Evolutionary conservation across 352 stramenopile genomes (phyloP).

Genomic region (Phytopythium mirpurense): DNA sequence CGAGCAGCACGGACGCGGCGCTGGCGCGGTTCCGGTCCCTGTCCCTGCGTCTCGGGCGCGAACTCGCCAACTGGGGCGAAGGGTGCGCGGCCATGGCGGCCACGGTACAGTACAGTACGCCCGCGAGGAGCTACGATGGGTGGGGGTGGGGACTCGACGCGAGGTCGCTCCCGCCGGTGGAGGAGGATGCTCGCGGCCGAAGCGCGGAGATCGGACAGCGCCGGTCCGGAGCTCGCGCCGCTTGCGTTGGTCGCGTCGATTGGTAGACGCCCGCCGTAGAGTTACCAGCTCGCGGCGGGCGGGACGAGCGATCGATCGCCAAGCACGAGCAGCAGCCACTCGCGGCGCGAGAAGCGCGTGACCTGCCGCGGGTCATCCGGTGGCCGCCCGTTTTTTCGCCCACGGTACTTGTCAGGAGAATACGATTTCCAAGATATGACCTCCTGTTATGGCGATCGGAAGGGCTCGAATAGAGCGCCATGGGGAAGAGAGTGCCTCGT

Average conservation of each 20-base stretch:
- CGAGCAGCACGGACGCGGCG: slow-evolving; percentile 8
- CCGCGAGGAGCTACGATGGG: no score
- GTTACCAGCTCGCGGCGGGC: not conserved
- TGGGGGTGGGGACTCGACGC: no score
- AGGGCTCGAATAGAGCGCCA: not conserved
- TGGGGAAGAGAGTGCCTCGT: no score
- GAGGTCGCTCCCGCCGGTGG: not conserved
- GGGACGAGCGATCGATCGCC: not conserved
- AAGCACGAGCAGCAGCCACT: slow-evolving; percentile 4
- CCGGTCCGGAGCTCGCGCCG: no score
- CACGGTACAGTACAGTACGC: not conserved
- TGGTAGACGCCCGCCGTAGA: no score
- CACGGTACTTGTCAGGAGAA: not conserved
- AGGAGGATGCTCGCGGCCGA: not conserved
- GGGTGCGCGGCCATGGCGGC: slow-evolving; percentile 2
- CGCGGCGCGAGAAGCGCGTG: not conserved
- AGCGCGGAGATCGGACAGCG: not conserved
- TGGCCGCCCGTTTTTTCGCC: slow-evolving; percentile 7
- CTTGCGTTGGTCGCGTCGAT: no score
- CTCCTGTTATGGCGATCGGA: not conserved
- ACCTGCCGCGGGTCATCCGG: slow-evolving; percentile 5
- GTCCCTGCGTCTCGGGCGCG: not conserved
- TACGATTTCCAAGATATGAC: not conserved
- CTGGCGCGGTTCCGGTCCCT: not conserved
- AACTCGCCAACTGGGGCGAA: not conserved